phyloP scores from a whole-genome alignment of 768 basidiomycete species.

The Rhodocollybia butyracea region DNA sequence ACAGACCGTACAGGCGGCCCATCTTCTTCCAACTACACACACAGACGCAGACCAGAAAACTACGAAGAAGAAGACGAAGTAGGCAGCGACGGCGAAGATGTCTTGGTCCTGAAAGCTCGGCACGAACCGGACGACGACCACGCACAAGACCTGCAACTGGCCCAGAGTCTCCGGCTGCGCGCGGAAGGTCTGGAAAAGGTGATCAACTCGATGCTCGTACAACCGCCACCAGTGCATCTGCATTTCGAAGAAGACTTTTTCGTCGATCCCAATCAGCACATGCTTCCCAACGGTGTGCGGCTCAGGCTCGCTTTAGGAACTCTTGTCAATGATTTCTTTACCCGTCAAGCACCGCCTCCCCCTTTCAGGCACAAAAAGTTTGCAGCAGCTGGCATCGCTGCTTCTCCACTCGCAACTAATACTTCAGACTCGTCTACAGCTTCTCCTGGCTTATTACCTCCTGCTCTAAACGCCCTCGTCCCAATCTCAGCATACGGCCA shows the following conservation, averaged over 20 bases:
- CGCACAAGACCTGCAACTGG: conserved; percentile 59
- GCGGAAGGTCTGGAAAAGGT: conserved; percentile 85
- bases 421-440: not conserved
- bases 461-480: not conserved
- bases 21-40: conserved; percentile 53
- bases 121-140: conserved; percentile 46
- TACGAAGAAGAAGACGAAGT: conserved; percentile 74
- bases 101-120: conserved; percentile 47
- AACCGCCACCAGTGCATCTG: conserved; percentile 65
- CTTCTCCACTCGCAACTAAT: conserved; percentile 11
- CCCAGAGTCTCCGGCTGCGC: conserved; percentile 61
- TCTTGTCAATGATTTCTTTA: conserved; percentile 80
- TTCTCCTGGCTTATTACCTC: not conserved
- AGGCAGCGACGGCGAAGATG: conserved; percentile 62
- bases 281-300: conserved; percentile 77
- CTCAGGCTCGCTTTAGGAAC: conserved; percentile 72
- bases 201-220: conserved; percentile 74
- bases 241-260: conserved; percentile 50
- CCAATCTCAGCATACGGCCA: conserved; percentile 2
- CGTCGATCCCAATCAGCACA: conserved; percentile 58
- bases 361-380: conserved; percentile 39
- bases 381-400: conserved; percentile 15
- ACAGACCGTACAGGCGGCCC: conserved; percentile 75
- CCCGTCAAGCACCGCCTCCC: conserved; percentile 61
- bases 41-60: conserved; percentile 69